Conservation (phyloP, 768 basidiomycete species). For the Mycena leptocephala region DNA sequence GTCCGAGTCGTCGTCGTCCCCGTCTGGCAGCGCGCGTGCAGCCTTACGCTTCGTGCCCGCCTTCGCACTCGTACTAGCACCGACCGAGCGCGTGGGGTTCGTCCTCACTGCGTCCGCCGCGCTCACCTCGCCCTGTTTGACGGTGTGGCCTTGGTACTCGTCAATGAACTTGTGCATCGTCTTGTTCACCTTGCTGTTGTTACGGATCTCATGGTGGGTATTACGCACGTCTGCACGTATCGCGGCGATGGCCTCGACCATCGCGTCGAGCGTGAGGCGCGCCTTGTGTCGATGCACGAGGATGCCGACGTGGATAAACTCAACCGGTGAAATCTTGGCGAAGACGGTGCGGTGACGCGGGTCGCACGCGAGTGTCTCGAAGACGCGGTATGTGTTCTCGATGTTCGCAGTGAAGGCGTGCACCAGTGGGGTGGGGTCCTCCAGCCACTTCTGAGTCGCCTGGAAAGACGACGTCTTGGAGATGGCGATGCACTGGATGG, state of each 20-base stretch:
- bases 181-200: slow-evolving; percentile 73
- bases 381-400: slow-evolving; percentile 61
- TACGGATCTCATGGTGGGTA: slow-evolving; percentile 75
- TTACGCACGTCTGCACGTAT: slow-evolving; percentile 72
- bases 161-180: slow-evolving; percentile 69
- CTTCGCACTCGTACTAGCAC: too few relatives aligned
- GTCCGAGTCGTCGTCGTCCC: slow-evolving; percentile 37
- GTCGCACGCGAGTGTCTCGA: slow-evolving; percentile 62
- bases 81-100: too few relatives aligned
- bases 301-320: slow-evolving; percentile 73
- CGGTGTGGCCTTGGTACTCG: slow-evolving; percentile 14
- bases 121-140: slow-evolving; percentile 4
- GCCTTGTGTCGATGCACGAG: slow-evolving; percentile 68
- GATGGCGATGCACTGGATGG: slow-evolving; percentile 67
- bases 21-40: slow-evolving; percentile 8
- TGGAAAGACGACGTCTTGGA: slow-evolving; percentile 49
- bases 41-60: slow-evolving; percentile 39
- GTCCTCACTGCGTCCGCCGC: slow-evolving; percentile 39
- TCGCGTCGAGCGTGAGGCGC: slow-evolving; percentile 52
- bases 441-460: slow-evolving; percentile 71
- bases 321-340: slow-evolving; percentile 75
- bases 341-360: slow-evolving; percentile 54
- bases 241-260: slow-evolving; percentile 61
- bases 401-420: slow-evolving; percentile 52
- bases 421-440: slow-evolving; percentile 48